phyloP scores from a whole-genome alignment of 2,329 filamentous ascomycete genomes.

The Metarhizium robertsii region DNA sequence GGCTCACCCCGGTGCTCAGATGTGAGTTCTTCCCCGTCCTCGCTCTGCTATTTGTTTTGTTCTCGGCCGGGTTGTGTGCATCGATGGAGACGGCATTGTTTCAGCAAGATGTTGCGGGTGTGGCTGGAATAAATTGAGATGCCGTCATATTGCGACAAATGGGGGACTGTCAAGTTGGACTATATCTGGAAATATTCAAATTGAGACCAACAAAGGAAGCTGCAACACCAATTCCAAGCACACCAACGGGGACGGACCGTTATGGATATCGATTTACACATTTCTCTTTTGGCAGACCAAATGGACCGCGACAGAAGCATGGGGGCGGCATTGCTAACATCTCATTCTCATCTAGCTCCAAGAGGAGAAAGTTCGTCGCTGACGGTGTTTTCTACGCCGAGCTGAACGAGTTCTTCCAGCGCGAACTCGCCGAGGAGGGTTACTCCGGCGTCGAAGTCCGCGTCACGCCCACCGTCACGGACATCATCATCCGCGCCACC shows the following conservation, averaged over 20 bases:
- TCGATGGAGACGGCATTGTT: background rate
- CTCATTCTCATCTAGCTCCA: conserved; percentile 50
- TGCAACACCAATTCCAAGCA: no score
- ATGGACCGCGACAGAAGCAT: no score
- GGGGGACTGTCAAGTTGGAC: no score
- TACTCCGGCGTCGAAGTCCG: conserved; percentile 99
- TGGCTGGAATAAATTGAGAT: background rate
- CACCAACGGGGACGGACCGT: no score
- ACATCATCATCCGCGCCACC: conserved; percentile 99
- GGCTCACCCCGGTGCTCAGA: conserved; percentile 53
- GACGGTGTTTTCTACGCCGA: conserved; percentile 99
- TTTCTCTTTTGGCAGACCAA: no score
- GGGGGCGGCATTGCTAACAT: conserved; percentile 3
- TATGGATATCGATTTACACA: no score
- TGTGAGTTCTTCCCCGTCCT: conserved; percentile 35
- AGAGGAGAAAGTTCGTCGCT: conserved; percentile 89
- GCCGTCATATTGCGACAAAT: background rate
- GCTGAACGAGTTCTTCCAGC: conserved; percentile 99
- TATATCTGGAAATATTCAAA: no score
- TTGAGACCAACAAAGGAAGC: no score
- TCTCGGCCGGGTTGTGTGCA: background rate
- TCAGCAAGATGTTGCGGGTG: background rate
- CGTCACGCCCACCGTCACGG: conserved; percentile 98
- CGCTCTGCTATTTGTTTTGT: background rate
- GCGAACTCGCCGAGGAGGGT: conserved; percentile 98